Evolutionary conservation across 257 asterid species (phyloP).

Genomic region (Lantana camara): DNA sequence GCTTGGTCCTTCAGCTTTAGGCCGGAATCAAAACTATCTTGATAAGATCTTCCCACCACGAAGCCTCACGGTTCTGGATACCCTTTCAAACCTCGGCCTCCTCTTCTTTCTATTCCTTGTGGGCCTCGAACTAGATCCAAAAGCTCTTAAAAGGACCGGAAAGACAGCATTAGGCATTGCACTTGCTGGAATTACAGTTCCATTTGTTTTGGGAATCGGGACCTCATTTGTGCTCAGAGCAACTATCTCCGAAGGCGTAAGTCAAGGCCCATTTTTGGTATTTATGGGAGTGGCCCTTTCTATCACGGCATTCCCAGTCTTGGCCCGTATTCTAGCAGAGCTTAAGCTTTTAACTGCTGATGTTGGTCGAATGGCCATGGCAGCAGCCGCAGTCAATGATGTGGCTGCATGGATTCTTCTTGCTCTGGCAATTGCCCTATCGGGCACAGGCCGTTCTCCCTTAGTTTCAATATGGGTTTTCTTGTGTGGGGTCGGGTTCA

Average conservation of each 20-base stretch:
- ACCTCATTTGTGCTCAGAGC: conserved; percentile 50
- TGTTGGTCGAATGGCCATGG: conserved; percentile 63
- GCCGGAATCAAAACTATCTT: conserved; percentile 44
- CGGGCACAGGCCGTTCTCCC: conserved; percentile 49
- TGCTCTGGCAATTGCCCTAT: conserved; percentile 60
- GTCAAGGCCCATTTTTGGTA: conserved; percentile 48
- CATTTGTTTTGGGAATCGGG: conserved; percentile 55
- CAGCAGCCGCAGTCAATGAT: conserved; percentile 67
- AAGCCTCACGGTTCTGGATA: conserved; percentile 58
- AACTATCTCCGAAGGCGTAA: conserved; percentile 42
- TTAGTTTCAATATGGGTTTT: conserved; percentile 52
- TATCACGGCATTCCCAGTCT: conserved; percentile 79
- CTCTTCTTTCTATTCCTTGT: conserved; percentile 57
- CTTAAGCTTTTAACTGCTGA: conserved; percentile 62
- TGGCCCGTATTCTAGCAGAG: conserved; percentile 64
- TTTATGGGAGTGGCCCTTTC: conserved; percentile 70
- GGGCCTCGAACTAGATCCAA: conserved; percentile 53
- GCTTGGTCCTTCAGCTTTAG: conserved; percentile 61
- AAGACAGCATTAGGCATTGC: conserved; percentile 51
- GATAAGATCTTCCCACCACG: conserved; percentile 42
- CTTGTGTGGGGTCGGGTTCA: conserved; percentile 44
- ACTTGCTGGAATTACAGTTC: conserved; percentile 51
- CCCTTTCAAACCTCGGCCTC: conserved; percentile 56
- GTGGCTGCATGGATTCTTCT: conserved; percentile 66
- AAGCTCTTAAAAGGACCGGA: conserved; percentile 50